A percentile compares a stretch with the other conserved stretches of the same genome.
phyloP scores from a whole-genome alignment of 202 grass and related monocot species.

The Carex sylvatica region DNA sequence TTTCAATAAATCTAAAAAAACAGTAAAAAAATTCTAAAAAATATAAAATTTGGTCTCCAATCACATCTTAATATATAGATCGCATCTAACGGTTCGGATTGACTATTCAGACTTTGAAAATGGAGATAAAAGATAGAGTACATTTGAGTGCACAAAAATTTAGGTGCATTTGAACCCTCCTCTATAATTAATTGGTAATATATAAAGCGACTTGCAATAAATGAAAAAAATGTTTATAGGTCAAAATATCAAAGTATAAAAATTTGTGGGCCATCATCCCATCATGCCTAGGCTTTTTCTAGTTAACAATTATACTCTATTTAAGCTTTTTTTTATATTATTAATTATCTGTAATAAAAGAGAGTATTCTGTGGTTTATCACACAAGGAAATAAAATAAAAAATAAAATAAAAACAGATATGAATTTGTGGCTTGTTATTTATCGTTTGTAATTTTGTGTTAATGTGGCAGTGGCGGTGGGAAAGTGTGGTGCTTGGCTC shows the following conservation, averaged over 20 bases:
- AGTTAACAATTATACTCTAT: background rate
- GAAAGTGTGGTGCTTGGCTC: conserved; percentile 68
- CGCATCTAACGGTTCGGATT: too few species aligned
- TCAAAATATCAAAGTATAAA: background rate
- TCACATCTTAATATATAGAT: too few species aligned
- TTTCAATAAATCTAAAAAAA: too few species aligned
- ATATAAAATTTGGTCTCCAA: too few species aligned
- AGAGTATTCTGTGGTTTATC: background rate
- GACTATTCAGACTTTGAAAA: too few species aligned
- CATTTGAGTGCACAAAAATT: too few species aligned
- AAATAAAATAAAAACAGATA: background rate
- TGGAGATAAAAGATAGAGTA: too few species aligned
- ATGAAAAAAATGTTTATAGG: background rate
- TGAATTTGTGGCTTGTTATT: background rate
- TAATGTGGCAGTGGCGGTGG: conserved; percentile 69
- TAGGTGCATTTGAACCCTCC: too few species aligned
- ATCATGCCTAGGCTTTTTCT: background rate
- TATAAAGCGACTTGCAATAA: background rate
- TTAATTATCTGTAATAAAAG: background rate
- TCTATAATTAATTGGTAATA: too few species aligned
- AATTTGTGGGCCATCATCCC: background rate
- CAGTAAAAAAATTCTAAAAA: too few species aligned
- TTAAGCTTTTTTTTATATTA: background rate
- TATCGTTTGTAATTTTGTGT: background rate
- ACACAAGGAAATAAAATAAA: background rate